Conservation (phyloP, 2,329 filamentous ascomycete genomes). For the Colletotrichum tropicale region DNA sequence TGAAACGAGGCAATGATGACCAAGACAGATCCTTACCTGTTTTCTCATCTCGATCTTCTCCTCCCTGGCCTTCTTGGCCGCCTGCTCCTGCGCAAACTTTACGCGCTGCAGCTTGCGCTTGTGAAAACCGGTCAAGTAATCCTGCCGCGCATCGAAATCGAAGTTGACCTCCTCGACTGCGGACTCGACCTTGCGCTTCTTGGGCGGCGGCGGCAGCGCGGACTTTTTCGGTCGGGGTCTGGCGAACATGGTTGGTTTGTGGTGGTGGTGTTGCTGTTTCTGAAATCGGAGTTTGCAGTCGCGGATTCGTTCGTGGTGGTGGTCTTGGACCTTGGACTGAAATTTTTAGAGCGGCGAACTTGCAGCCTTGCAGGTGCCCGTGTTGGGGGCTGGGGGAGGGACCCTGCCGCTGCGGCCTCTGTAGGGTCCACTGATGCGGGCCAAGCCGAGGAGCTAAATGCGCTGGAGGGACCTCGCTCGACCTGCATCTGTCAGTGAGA, state of each 20-base stretch:
- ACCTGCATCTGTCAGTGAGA: not conserved
- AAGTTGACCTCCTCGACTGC: constrained; percentile 83
- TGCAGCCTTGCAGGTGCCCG: constrained; percentile 10
- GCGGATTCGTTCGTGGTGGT: constrained; percentile 3
- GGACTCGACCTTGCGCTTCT: constrained; percentile 67
- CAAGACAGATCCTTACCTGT: constrained; percentile 60
- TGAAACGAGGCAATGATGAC: not conserved
- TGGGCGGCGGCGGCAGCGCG: constrained; percentile 62
- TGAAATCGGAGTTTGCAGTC: not conserved
- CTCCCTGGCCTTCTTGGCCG: constrained; percentile 75
- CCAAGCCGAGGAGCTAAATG: constrained; percentile 19
- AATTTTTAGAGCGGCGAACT: constrained; percentile 2
- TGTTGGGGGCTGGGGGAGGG: not conserved
- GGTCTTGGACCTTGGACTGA: not conserved
- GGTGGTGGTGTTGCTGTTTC: not conserved
- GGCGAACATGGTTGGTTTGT: constrained; percentile 50
- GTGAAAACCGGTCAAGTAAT: constrained; percentile 95
- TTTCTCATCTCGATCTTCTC: constrained; percentile 77
- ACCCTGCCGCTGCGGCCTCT: constrained; percentile 8
- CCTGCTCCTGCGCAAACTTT: constrained; percentile 84
- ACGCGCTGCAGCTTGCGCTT: constrained; percentile 89
- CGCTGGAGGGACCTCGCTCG: constrained; percentile 5
- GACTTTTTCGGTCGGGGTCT: constrained; percentile 64
- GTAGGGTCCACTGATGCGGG: constrained; percentile 19
- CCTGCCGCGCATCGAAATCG: constrained; percentile 77